These are phyloP conservation scores for Ophiobolus disseminans DNA, from an alignment of 2,329 filamentous ascomycete species.

Conservation along the genomic window DNA sequence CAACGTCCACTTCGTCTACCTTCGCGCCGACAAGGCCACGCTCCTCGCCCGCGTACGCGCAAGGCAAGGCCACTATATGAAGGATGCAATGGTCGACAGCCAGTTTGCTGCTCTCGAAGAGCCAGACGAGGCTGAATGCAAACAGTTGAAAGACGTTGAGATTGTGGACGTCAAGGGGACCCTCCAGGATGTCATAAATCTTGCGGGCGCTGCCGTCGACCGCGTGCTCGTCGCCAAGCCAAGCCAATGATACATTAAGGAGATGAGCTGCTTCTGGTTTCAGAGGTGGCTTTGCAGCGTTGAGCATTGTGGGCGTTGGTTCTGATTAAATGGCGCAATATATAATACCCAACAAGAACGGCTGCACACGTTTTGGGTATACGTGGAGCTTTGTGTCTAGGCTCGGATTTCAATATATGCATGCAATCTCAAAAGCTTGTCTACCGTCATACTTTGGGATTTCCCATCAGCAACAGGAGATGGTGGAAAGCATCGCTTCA, in stretches of 20 bases:
- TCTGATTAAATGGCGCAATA: background rate
- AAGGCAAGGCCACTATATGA: conserved; percentile 92
- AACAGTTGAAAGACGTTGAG: conserved; percentile 52
- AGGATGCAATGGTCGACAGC: conserved; percentile 90
- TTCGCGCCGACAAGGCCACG: conserved; percentile 77
- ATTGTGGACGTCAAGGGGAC: conserved; percentile 55
- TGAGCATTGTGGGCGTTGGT: conserved; percentile 6
- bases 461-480: no score
- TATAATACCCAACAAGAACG: conserved; percentile 8
- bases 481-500: no score
- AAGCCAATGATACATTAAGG: background rate
- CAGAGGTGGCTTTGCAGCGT: background rate
- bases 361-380: no score
- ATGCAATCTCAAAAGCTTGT: no score
- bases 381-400: no score
- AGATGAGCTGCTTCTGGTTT: background rate
- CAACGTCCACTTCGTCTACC: conserved; percentile 86
- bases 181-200: conserved; percentile 48
- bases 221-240: conserved; percentile 24
- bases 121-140: conserved; percentile 71
- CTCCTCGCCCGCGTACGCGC: conserved; percentile 76
- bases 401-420: no score
- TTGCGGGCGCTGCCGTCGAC: conserved; percentile 51
- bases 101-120: conserved; percentile 89
- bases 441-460: no score